These are phyloP conservation scores for Sugiyamaella qingdaonensis DNA, from an alignment of 805 yeast genomes.

Conservation along the genomic window DNA sequence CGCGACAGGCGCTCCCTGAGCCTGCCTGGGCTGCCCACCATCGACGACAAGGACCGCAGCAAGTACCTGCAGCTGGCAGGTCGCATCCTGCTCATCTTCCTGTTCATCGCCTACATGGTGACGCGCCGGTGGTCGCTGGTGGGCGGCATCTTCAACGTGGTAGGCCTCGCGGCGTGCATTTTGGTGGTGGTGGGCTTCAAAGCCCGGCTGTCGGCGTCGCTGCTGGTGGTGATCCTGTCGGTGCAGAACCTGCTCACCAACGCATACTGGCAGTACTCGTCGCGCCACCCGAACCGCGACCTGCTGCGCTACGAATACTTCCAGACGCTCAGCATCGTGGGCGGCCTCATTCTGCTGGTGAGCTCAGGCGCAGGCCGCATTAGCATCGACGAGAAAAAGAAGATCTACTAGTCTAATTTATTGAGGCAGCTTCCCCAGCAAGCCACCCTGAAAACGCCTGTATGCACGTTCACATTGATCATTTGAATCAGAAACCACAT, in stretches of 20 bases:
- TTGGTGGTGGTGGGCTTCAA: constrained; percentile 89
- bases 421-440: background rate
- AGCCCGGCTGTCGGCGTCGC: constrained; percentile 79
- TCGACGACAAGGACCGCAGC: constrained; percentile 64
- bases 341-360: constrained; percentile 85
- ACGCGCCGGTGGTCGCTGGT: constrained; percentile 62
- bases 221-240: constrained; percentile 60
- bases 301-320: constrained; percentile 87
- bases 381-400: constrained; percentile 92
- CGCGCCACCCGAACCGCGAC: constrained; percentile 75
- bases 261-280: constrained; percentile 80
- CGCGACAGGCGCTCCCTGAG: constrained; percentile 62
- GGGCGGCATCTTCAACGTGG: constrained; percentile 57
- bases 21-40: constrained; percentile 73
- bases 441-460: background rate
- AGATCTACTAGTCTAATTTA: constrained; percentile 54
- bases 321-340: constrained; percentile 92
- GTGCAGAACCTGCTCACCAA: constrained; percentile 75
- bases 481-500: too few species aligned
- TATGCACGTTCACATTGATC: too few species aligned
- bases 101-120: constrained; percentile 81
- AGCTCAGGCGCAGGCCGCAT: constrained; percentile 96
- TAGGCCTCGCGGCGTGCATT: constrained; percentile 66
- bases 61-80: constrained; percentile 85
- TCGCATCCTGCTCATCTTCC: constrained; percentile 73